Percentiles rank a stretch among this genome's conserved stretches.
Evolutionary conservation across 345 rosid species (phyloP).

Genomic region (Eucalyptus lansdowneana): DNA sequence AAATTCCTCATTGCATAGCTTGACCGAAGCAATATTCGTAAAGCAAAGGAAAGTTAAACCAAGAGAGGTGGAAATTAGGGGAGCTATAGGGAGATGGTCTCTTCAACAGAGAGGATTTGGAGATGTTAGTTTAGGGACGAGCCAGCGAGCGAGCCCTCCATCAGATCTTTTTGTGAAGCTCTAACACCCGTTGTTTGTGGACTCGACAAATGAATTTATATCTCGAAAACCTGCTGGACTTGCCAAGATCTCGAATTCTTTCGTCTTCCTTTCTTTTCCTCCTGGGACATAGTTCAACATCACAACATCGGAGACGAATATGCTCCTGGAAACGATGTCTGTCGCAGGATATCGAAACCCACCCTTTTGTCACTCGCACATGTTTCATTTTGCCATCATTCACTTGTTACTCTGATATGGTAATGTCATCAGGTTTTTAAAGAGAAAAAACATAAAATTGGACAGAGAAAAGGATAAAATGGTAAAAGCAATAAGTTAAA

Average conservation of each 20-base stretch:
- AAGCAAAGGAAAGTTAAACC: background rate
- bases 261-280: background rate
- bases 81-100: background rate
- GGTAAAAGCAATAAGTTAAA: too few species aligned
- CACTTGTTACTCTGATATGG: too few species aligned
- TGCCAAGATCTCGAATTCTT: background rate
- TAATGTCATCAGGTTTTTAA: too few species aligned
- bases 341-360: background rate
- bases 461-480: too few species aligned
- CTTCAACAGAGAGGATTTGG: background rate
- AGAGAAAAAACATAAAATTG: too few species aligned
- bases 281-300: background rate
- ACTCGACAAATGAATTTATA: fast-evolving
- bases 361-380: background rate
- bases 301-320: background rate
- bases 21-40: background rate
- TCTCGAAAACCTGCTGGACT: background rate
- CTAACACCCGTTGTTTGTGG: background rate
- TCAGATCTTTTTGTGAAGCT: background rate
- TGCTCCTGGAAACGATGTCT: background rate
- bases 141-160: background rate
- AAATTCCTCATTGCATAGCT: background rate
- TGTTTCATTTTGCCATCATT: too few species aligned
- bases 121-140: background rate
- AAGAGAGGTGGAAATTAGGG: background rate